Evolutionary conservation across 2,329 filamentous ascomycete species (phyloP), one percentile per base, ranked within the genome.

Genomic region (Fusarium denticulatum): DNA sequence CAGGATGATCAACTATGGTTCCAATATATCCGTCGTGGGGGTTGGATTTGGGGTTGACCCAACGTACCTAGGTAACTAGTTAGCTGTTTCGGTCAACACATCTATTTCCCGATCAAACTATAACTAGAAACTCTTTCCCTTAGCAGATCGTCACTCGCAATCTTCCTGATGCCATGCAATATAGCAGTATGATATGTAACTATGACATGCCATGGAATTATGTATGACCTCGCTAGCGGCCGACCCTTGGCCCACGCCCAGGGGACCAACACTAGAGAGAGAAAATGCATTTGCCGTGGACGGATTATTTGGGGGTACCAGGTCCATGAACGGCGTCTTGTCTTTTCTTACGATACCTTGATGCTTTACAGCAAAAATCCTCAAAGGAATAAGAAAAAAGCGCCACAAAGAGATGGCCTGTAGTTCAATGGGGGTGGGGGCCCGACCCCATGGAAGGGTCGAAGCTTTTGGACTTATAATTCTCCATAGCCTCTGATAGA

Each of bases 401-500:
- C 49, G 66, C 71, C 71, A 73, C 56, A 40, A 42, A 45, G 53
- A 47, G 56, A 53, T 63, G 40, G n/a, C 22, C 40, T 42, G 60
- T 47, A 65, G 64, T 53, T 74, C 43, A 61, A 63, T 65, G 64
- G 72, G 69, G 71, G 75, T 67, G 58, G 60, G 62, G 58, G 58
- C 61, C 42, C 18, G 16, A 42, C 30, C 47, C 42, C 39, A 16
- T 16, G 7, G 32, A 32, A 55, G 42, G 46, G 60, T 61, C 45
- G 37, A 64, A 69, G 64, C 64, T 67, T 65, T 74, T 74, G 76
- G 76, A 73, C 58, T 57, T 70, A 62, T 62, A 66, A 78, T 78
- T 78, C 76, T 78, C 76, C 76, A 76, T 46, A 39, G 37, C 34
- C n/a, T 62, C 53, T 74, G 64, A 78, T 78, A 77, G 73, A 73